Evolutionary conservation across 306 rosid genomes (phyloP), one percentile per base, ranked within the genome.

Genomic region (Urtica urens): DNA sequence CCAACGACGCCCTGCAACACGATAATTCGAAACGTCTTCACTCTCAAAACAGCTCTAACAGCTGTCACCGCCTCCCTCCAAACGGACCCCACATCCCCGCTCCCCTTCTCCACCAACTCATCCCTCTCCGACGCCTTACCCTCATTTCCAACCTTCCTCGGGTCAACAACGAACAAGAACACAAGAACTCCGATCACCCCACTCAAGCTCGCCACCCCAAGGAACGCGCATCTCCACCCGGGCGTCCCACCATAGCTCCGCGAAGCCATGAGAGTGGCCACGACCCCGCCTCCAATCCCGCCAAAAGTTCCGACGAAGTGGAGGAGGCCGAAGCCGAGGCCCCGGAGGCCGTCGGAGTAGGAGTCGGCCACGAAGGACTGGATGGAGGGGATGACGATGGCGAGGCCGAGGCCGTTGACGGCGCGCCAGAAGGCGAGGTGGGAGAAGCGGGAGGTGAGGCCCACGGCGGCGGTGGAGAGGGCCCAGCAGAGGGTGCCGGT

Each of bases 331-430:
- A 90, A 90, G 21, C 99, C 95, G 38, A 70, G 54, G 40, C 99
- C 99, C 37, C 99, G 71, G 45, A 65, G 77, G 8, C 82, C 81
- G 38, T 90, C 99, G 30, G 2, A 64, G 38, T 90, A 90, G 68
- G 92, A 84, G 61, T 90, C 99, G 31, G 99, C 99, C 53, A 90
- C 77, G 64, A 90, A 90, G 20, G 95, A 85, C 65, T 90, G 99
- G 23, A 90, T 90, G 21, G 99, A 94, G 7, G 99, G 99, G 59
- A 90, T 90, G 41, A 85, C 99, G 66, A 90, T 85, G 0, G 99
- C 99, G 71, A 90, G 68, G 27, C 99, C 99, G 42, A 90, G 77
- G 15, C 95, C 99, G 57, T 90, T 90, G 42, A 85, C 51, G 35
- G 87, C 94, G 59, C 95, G 79, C 99, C 99, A 90, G 51, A 90